phyloP scores from a whole-genome alignment of 2,329 filamentous ascomycete species.

The Pyrenochaeta sp. region DNA sequence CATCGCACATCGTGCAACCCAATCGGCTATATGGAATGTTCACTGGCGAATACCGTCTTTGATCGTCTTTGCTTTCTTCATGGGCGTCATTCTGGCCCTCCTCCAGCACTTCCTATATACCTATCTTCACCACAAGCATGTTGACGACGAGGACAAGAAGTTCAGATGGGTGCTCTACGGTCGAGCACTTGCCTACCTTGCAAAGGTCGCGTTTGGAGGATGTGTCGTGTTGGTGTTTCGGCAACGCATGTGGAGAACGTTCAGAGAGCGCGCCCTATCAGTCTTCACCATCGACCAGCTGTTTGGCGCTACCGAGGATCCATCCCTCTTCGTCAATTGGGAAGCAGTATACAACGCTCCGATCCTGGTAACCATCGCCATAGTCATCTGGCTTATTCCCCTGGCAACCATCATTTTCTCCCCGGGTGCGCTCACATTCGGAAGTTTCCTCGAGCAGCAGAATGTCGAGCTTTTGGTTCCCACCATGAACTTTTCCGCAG shows the following conservation, averaged over 20 bases:
- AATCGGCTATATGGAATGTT: constrained; percentile 39
- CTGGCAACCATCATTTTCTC: constrained; percentile 49
- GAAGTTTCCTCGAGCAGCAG: constrained; percentile 27
- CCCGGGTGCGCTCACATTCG: constrained; percentile 48
- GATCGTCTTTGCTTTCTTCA: constrained; percentile 35
- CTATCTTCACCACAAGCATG: constrained; percentile 33
- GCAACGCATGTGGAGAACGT: constrained; percentile 47
- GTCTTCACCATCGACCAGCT: constrained; percentile 46
- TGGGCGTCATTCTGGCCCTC: constrained; percentile 39
- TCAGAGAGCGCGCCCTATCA: constrained; percentile 39
- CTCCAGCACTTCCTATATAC: constrained; percentile 43
- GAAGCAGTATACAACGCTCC: constrained; percentile 40
- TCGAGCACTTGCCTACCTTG: constrained; percentile 44
- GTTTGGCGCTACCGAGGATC: constrained; percentile 45
- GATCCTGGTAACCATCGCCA: constrained; percentile 32
- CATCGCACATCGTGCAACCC: constrained; percentile 40
- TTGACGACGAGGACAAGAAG: constrained; percentile 37
- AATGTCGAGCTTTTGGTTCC: constrained; percentile 26
- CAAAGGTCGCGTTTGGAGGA: constrained; percentile 44
- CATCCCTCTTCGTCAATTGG: constrained; percentile 42
- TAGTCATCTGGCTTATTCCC: constrained; percentile 45
- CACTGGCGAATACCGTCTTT: constrained; percentile 48
- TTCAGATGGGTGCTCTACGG: constrained; percentile 43
- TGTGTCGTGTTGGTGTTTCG: constrained; percentile 41
- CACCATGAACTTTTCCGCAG: constrained; percentile 36